phyloP scores from a whole-genome alignment of 768 basidiomycete species.

The Ramaria sp. region DNA sequence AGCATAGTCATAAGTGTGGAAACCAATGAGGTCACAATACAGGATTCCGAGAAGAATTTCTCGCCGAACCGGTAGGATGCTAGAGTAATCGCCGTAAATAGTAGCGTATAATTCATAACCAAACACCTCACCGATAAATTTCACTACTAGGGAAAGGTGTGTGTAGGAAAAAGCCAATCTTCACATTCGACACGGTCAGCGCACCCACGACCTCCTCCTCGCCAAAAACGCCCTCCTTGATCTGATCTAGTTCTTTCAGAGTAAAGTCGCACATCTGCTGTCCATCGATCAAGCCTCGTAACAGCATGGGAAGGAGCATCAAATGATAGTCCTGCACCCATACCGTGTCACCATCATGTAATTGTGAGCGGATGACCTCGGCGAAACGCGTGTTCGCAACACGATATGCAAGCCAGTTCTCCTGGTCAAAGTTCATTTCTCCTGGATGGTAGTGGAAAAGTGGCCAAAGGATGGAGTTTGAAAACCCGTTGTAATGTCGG shows the following conservation, averaged over 20 bases:
- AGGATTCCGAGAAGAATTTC: conserved; percentile 96
- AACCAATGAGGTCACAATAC: conserved; percentile 95
- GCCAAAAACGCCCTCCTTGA: conserved; percentile 60
- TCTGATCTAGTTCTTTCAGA: conserved; percentile 50
- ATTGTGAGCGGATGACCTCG: conserved; percentile 70
- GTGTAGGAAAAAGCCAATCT: conserved; percentile 98
- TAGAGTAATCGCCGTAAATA: conserved; percentile 21
- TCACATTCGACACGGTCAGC: conserved; percentile 51
- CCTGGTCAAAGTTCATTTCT: conserved; percentile 99
- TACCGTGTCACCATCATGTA: conserved; percentile 84
- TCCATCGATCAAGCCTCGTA: conserved; percentile 84
- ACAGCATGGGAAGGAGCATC: conserved; percentile 93
- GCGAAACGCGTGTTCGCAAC: conserved; percentile 95
- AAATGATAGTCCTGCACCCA: conserved; percentile 99
- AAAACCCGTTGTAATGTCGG: conserved; percentile 96
- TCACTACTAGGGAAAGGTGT: conserved; percentile 97
- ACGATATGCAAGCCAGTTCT: conserved; percentile 95
- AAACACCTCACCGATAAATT: conserved; percentile 71
- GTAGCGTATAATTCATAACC: not conserved
- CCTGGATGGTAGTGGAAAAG: conserved; percentile 99
- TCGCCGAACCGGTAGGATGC: conserved; percentile 91
- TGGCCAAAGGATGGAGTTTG: conserved; percentile 99
- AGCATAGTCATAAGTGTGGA: conserved; percentile 99
- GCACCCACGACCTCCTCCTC: conserved; percentile 28
- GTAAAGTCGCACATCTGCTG: conserved; percentile 45